Conservation (phyloP, 2,329 filamentous ascomycete species). For the Nigrospora osmanthi region DNA sequence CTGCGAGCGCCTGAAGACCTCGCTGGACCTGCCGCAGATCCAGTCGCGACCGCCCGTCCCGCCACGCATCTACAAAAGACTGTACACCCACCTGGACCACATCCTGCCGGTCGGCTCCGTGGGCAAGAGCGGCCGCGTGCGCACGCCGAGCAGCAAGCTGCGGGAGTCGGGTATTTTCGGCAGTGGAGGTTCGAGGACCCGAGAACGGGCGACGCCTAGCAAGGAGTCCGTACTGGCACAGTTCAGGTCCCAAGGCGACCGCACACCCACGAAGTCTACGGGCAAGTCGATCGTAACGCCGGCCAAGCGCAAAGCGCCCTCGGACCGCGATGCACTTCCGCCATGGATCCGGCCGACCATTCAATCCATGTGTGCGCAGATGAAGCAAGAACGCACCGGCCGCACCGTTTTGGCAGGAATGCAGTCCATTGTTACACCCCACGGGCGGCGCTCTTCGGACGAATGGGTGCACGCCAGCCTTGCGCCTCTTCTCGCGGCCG, state of each 20-base stretch:
- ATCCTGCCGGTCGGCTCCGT: constrained; percentile 43
- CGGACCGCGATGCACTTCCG: constrained; percentile 31
- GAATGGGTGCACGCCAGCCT: constrained; percentile 40
- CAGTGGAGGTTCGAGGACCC: constrained; percentile 21
- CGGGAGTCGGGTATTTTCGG: constrained; percentile 21
- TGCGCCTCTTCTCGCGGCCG: constrained; percentile 47
- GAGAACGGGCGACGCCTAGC: constrained; percentile 36
- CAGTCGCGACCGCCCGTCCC: constrained; percentile 70
- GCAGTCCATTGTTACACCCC: constrained; percentile 42
- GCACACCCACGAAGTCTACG: constrained; percentile 35
- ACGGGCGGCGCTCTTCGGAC: constrained; percentile 36
- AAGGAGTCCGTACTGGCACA: constrained; percentile 35
- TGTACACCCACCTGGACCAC: constrained; percentile 73
- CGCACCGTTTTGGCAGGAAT: constrained; percentile 71
- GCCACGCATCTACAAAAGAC: constrained; percentile 73
- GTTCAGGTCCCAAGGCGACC: constrained; percentile 30
- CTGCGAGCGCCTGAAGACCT: constrained; percentile 73
- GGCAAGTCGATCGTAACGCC: constrained; percentile 11
- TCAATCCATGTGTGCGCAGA: constrained; percentile 54
- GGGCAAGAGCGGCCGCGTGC: constrained; percentile 13
- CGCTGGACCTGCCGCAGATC: constrained; percentile 69
- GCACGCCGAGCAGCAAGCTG: constrained; percentile 26
- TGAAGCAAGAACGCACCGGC: constrained; percentile 53
- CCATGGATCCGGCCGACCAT: constrained; percentile 65
- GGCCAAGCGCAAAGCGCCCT: constrained; percentile 7